Base-by-base conservation (phyloP, 169 alveolate genomes). In the Cryptosporidium viatorum region DNA sequence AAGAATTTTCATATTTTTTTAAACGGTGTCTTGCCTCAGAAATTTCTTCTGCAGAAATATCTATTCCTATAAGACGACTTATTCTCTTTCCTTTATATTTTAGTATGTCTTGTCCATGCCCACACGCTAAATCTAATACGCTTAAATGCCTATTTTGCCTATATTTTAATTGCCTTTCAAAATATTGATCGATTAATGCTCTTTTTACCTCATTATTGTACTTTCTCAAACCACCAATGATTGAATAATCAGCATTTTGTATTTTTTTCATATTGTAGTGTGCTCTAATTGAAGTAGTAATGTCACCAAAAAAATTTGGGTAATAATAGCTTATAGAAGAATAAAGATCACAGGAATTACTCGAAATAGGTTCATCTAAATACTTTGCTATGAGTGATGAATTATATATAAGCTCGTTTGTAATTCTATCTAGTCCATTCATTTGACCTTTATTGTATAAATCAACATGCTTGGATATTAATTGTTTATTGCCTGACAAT, bases 51-150 rank as follows among this genome's bases (percentile, higher is more conserved):
- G 92, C 93, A 12, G 97, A 94, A 21, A 96, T 94, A 70, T 96
- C 98, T 50, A 96, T 93, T 8, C 98, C 98, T 69, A 95, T 92
- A 67, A 93, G 85, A 60, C 94, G 93, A 70, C 91, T 95, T 23
- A 95, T 93, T 70, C 75, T 94, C 84, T 93, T 95, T 45, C 94
- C 91, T 55, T 93, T 93, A 86, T 94, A 96, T 93, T 96, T 96
- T 35, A 93, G 94, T 92, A 96, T 84, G 71, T 96, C 98, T 74
- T 96, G 97, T 9, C 97, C 96, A 86, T 94, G 96, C 3, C 98
- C 98, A 84, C 98, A 96, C 23, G 97, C 97, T 26, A 96, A 92
- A 52, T 96, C 98, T 75, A 96, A 86, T 16, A 96, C 94, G 37
- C 94, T 86, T 37, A 95, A 55, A 52, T 93, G 91, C 52, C 65